Evolutionary conservation across 768 basidiomycete genomes (phyloP), one percentile per base, ranked within the genome.

Genomic region (Boletus bicolor): DNA sequence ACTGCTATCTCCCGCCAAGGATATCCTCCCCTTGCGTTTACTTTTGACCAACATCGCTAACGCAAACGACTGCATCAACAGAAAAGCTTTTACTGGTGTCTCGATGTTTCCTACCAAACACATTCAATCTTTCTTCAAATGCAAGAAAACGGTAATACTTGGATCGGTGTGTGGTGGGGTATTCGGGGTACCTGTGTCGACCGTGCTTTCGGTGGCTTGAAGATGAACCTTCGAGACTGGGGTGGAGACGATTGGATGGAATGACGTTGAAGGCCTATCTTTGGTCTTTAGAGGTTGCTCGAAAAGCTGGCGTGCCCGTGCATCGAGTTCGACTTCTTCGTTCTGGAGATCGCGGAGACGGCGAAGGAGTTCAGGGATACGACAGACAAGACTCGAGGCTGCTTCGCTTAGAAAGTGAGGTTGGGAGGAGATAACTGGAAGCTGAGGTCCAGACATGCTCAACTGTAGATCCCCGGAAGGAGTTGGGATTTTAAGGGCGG

Each of bases 11-110:
- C 65, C 55, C 1, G 37, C n/a, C 43, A 57, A 21, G 51, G 64
- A 69, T 53, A 67, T 44, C 53, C 62, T 61, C 14, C 62, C 64
- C 47, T 53, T 64, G 35, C 67, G 62, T 45, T 59, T 69, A 11
- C 65, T 64, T 42, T 49, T 69, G 50, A 64, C 42, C 3, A 58
- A 66, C 62, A 54, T 64, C 5, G 59, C 49, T n/a, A 56, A 53
- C 14, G 58, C 57, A 7, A 64, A 55, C 14, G 67, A 57, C 36
- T 68, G 55, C 55, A 46, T 58, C 50, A 61, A 47, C 39, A 63
- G 7, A 46, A 68, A 66, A 0, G 51, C 3, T 30, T 59, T 68
- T 34, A 58, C 43, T 2, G 64, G 66, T 3, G 66, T 67, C 55
- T 66, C 58, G 24, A 52, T 44, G 42, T 49, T 56, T 53, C 41